Conservation (phyloP, 129 eudicot species). For the Artemisia annua region DNA sequence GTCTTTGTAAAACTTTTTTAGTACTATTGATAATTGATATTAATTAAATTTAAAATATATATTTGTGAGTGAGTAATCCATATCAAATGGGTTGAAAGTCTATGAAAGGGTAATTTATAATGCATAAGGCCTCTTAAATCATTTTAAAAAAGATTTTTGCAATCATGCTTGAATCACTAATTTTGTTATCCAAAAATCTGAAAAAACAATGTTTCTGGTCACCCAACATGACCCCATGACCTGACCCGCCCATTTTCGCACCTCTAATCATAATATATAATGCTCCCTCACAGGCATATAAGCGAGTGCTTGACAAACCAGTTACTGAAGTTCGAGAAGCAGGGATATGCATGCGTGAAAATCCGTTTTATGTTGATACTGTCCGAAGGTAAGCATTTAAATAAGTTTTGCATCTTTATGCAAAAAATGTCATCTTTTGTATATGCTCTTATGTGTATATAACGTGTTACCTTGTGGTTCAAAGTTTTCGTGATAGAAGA, state of each 20-base stretch:
- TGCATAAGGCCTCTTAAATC: neutral
- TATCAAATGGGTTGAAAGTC: neutral
- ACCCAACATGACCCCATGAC: too few relatives aligned
- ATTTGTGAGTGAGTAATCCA: neutral
- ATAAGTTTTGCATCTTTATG: conserved; percentile 2
- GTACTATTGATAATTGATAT: too few relatives aligned
- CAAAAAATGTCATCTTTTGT: neutral
- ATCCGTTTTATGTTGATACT: conserved; percentile 96
- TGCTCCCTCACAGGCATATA: conserved; percentile 49
- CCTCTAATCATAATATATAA: too few relatives aligned
- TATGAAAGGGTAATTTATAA: neutral
- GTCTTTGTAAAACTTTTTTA: too few relatives aligned
- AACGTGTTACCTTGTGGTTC: conserved; percentile 32
- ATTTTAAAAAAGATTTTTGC: conserved; percentile 19
- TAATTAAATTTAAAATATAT: too few relatives aligned
- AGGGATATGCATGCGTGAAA: conserved; percentile 99
- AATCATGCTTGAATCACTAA: too few relatives aligned
- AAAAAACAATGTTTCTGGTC: too few relatives aligned
- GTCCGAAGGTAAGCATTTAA: conserved; percentile 78
- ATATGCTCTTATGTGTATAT: neutral
- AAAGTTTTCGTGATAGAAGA: conserved; percentile 97
- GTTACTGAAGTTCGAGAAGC: conserved; percentile 86
- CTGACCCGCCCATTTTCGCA: too few relatives aligned
- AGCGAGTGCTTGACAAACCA: conserved; percentile 92
- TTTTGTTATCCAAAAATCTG: too few relatives aligned